These are phyloP conservation scores for Diphasiastrum complanatum DNA, from an alignment of 83 land plant genomes.

Conservation along the genomic window DNA sequence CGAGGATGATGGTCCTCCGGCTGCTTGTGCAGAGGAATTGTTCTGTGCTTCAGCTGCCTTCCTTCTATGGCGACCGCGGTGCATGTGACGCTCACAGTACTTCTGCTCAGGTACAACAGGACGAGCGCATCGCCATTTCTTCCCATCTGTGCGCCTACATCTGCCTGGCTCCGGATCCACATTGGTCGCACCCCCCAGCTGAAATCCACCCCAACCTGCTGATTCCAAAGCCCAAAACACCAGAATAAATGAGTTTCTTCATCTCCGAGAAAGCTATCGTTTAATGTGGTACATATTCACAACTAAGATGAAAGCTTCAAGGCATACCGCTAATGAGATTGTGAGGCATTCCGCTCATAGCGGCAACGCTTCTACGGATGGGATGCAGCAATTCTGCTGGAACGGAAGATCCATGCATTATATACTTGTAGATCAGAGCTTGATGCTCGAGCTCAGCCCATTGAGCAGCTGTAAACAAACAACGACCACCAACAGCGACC, in stretches of 20 bases:
- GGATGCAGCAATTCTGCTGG: slow-evolving; percentile 46
- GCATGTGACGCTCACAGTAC: slow-evolving; percentile 69
- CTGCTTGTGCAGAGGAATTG: slow-evolving; percentile 24
- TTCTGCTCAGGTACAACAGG: slow-evolving; percentile 58
- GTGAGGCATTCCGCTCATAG: slow-evolving; percentile 16
- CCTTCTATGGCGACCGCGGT: slow-evolving; percentile 77
- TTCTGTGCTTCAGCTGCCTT: slow-evolving; percentile 67
- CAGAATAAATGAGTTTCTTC: too few relatives aligned
- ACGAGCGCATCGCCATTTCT: slow-evolving; percentile 77
- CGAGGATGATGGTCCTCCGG: slow-evolving; percentile 4
- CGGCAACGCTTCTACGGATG: slow-evolving; percentile 30
- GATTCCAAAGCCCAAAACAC: too few relatives aligned
- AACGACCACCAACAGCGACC: slow-evolving; percentile 33
- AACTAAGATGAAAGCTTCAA: background rate
- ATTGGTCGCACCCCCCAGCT: slow-evolving; percentile 45
- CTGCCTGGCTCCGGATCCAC: slow-evolving; percentile 67
- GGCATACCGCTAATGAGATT: slow-evolving; percentile 24
- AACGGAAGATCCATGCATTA: slow-evolving; percentile 38
- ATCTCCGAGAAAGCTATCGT: too few relatives aligned
- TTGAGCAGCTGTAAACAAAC: slow-evolving; percentile 54
- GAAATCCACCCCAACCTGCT: slow-evolving; percentile 59
- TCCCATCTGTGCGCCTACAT: slow-evolving; percentile 65
- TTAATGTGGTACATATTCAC: too few relatives aligned
- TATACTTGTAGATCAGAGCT: slow-evolving; percentile 58
- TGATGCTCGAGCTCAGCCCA: slow-evolving; percentile 63